phyloP scores from a whole-genome alignment of 2,329 filamentous ascomycete genomes.

The Penicillium sp. region DNA sequence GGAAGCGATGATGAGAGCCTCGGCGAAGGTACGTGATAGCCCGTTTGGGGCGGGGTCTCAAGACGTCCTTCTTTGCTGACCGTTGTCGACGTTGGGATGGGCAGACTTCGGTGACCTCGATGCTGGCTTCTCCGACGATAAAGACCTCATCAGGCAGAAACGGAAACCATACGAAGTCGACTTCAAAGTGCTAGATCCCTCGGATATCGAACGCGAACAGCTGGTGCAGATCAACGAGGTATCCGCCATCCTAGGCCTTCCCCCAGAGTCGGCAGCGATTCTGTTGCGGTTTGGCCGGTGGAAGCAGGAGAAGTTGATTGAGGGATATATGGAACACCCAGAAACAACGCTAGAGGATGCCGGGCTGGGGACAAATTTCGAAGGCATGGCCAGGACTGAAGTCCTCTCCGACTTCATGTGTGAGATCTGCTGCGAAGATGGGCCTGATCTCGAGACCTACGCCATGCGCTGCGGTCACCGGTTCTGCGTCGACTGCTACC shows the following conservation, averaged over 20 bases:
- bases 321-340: slow-evolving; percentile 90
- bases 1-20: slow-evolving; percentile 68
- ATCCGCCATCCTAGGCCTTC: slow-evolving; percentile 83
- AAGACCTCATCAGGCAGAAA: slow-evolving; percentile 68
- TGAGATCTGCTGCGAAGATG: slow-evolving; percentile 95
- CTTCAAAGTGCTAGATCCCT: slow-evolving; percentile 75
- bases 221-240: slow-evolving; percentile 84
- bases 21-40: slow-evolving; percentile 37
- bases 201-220: slow-evolving; percentile 81
- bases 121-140: slow-evolving; percentile 63
- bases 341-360: slow-evolving; percentile 78
- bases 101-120: slow-evolving; percentile 59
- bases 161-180: slow-evolving; percentile 78
- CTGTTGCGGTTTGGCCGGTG: slow-evolving; percentile 84
- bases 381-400: slow-evolving; percentile 64
- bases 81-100: no score
- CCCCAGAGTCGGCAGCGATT: slow-evolving; percentile 86
- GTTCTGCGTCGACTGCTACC: slow-evolving; percentile 89
- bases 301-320: slow-evolving; percentile 94
- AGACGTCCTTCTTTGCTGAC: slow-evolving; percentile 6
- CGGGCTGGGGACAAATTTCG: slow-evolving; percentile 68
- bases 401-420: slow-evolving; percentile 75
- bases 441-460: slow-evolving; percentile 71
- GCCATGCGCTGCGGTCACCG: slow-evolving; percentile 93
- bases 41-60: neutral